Evolutionary conservation across 2,329 filamentous ascomycete genomes (phyloP), one percentile per base, ranked within the genome.

Genomic region (Botrytis paeoniae): DNA sequence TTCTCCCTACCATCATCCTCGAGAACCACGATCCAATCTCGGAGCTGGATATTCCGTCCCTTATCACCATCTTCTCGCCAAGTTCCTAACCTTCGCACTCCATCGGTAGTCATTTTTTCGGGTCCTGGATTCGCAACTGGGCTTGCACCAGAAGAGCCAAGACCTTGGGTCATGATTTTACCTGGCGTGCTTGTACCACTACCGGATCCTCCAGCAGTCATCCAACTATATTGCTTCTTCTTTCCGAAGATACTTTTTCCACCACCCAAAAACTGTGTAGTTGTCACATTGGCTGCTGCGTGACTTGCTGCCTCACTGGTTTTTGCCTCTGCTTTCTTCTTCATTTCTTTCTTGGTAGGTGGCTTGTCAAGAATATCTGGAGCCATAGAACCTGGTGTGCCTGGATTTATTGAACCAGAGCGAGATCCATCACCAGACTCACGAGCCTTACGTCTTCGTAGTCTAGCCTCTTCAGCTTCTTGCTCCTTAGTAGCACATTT

Each of bases 281-380:
- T 93, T 0, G 95, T 97, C 72, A 90, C 87, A 80, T 98, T 97
- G 39, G 95, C 94, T 75, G 91, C 92, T 35, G 91, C 89, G 76
- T 95, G 94, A 76, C 91, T 92, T 73, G 91, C 91, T 29, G 92
- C 92, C 79, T 97, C 93, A 0, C 90, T 92, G 35, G 91, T 88
- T 78, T 92, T 93, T 5, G 86, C 85, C 74, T 93, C 91, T n/a
- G 90, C 88, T 77, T 92, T 87, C 76, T 91, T 92, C 82, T 91
- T 93, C 80, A 92, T 86, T 81, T 97, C 94, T 83, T 98, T 98
- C 86, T 98, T 98, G 7, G 92, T 92, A 69, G 93, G 86, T 5
- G 89, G 86, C 81, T 94, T 95, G 76, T 90, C 88, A 1, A 89
- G 86, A 1, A 85, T 81, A 71, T 92, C 91, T 0, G 90, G 87